phyloP scores from a whole-genome alignment of 2,329 filamentous ascomycete genomes.

The Penicillium sp. region DNA sequence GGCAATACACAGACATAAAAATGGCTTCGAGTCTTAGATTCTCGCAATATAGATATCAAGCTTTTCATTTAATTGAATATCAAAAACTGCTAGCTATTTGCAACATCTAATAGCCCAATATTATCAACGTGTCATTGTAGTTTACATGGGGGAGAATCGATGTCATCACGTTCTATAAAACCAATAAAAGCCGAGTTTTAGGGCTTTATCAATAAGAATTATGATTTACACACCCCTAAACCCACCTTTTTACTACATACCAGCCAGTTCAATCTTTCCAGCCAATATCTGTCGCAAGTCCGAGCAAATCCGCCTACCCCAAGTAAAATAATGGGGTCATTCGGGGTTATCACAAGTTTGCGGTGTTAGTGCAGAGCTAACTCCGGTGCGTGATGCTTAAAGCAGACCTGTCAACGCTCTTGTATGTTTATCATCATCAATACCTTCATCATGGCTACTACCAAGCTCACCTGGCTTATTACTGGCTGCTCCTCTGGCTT shows the following conservation, averaged over 20 bases:
- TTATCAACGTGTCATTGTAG: neutral
- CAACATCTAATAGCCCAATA: neutral
- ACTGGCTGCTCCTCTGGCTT: slow-evolving; percentile 26
- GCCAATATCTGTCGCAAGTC: neutral
- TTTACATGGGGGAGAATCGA: neutral
- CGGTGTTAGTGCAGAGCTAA: neutral
- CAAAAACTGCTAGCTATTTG: neutral
- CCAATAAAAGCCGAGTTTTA: neutral
- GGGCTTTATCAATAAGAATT: neutral
- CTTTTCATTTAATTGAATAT: neutral
- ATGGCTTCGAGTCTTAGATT: neutral
- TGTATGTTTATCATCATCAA: neutral
- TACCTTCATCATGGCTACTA: neutral
- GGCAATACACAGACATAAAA: neutral
- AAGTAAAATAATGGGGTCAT: neutral
- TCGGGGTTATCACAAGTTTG: neutral
- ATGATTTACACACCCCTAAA: neutral
- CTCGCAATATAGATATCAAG: neutral
- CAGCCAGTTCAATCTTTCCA: neutral
- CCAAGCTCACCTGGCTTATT: slow-evolving; percentile 17
- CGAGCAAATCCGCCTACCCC: neutral
- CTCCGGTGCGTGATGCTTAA: neutral
- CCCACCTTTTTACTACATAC: neutral
- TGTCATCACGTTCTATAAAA: neutral
- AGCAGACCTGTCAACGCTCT: neutral